phyloP scores from a whole-genome alignment of 2,329 filamentous ascomycete species.

The Sporothrix humicola region DNA sequence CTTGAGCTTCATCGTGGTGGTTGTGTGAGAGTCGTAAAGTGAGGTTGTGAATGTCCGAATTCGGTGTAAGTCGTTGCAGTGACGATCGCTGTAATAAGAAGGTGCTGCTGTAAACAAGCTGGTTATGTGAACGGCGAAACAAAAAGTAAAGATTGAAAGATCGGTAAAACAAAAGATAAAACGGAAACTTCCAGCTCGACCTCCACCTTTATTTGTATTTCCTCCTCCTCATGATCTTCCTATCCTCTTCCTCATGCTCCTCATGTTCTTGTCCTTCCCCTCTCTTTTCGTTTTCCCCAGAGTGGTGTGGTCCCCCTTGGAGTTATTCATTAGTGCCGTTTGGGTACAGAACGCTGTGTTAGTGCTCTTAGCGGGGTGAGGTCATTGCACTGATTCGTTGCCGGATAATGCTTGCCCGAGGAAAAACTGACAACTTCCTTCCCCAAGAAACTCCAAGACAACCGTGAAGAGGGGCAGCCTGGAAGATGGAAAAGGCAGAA shows the following conservation, averaged over 20 bases:
- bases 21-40: background rate
- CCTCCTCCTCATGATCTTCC: background rate
- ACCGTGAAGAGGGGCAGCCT: too few species aligned
- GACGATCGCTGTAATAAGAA: background rate
- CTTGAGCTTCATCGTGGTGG: conserved; percentile 38
- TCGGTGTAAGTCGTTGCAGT: background rate
- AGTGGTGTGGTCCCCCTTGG: background rate
- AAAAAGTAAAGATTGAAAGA: background rate
- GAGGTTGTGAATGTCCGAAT: background rate
- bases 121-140: background rate
- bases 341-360: background rate
- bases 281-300: background rate
- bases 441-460: too few species aligned
- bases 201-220: conserved; percentile 1
- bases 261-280: background rate
- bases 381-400: background rate
- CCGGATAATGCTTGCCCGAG: conserved; percentile 27
- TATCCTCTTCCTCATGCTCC: background rate
- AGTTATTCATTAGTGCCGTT: conserved; percentile 26
- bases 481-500: too few species aligned
- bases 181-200: background rate
- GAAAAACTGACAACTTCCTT: too few species aligned
- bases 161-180: background rate
- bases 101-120: background rate
- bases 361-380: background rate